Percentiles rank a stretch among this genome's conserved stretches.
These are phyloP conservation scores for Jacaranda copaia DNA, from an alignment of 257 asterid genomes.

Conservation along the genomic window DNA sequence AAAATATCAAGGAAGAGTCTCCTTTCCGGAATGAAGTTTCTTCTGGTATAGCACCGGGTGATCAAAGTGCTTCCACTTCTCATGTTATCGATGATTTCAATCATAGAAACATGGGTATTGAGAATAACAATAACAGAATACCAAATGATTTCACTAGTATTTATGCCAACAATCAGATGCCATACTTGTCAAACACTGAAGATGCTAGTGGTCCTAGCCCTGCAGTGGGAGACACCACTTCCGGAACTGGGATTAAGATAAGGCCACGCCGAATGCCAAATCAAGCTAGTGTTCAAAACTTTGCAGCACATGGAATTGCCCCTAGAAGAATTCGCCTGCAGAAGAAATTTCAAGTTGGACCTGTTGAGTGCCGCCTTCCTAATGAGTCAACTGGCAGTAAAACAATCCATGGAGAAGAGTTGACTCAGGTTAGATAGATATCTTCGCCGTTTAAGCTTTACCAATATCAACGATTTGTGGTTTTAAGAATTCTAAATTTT, in stretches of 20 bases:
- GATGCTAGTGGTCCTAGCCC: slow-evolving; percentile 32
- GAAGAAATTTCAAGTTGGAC: slow-evolving; percentile 61
- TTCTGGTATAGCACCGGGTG: slow-evolving; percentile 31
- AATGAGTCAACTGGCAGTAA: slow-evolving; percentile 39
- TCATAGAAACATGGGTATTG: slow-evolving; percentile 28
- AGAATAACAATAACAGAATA: slow-evolving; percentile 26
- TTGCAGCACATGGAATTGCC: slow-evolving; percentile 67
- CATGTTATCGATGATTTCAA: slow-evolving; percentile 22
- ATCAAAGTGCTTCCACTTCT: slow-evolving; percentile 27
- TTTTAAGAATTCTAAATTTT: neutral
- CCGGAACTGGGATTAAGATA: slow-evolving; percentile 63
- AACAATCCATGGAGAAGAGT: slow-evolving; percentile 34
- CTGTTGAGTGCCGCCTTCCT: slow-evolving; percentile 49
- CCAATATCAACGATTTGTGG: neutral
- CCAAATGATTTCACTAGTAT: slow-evolving; percentile 32
- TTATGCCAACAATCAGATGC: slow-evolving; percentile 42
- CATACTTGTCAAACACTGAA: slow-evolving; percentile 25
- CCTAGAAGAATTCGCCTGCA: slow-evolving; percentile 70
- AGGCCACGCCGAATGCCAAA: slow-evolving; percentile 52
- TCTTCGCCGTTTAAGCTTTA: neutral
- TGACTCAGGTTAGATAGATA: slow-evolving; percentile 61
- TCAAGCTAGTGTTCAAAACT: slow-evolving; percentile 24
- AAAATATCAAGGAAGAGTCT: slow-evolving; percentile 52
- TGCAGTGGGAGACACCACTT: slow-evolving; percentile 36
- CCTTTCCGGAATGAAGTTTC: slow-evolving; percentile 47